These are phyloP conservation scores for Paramecium sonneborni DNA, from an alignment of 73 alveolate genomes.

Conservation along the genomic window DNA sequence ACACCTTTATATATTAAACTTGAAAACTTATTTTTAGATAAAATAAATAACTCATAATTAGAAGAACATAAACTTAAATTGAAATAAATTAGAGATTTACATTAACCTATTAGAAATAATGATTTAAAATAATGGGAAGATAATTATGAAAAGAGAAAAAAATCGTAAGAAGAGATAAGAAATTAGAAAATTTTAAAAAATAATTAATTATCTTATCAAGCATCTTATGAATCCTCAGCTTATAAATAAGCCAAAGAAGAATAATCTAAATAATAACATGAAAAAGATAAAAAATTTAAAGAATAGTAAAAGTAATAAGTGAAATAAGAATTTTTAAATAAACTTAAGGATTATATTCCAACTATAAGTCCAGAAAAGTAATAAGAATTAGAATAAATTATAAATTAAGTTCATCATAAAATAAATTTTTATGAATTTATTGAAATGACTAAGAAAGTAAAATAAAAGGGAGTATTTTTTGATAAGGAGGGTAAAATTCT, in stretches of 20 bases:
- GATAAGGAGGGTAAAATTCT: not conserved
- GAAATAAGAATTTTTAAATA: not conserved
- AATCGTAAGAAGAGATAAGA: slow-evolving; percentile 1
- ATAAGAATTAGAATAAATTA: not conserved
- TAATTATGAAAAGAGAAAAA: not conserved
- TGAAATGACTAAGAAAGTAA: slow-evolving; percentile 26
- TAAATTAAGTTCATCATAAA: not conserved
- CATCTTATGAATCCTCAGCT: not conserved
- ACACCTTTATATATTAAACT: not conserved
- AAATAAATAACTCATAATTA: not conserved
- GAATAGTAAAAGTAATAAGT: not conserved
- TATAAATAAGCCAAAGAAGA: not conserved
- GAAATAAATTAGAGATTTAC: not conserved
- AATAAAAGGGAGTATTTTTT: slow-evolving; percentile 42
- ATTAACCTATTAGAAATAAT: slow-evolving; percentile 13
- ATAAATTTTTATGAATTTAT: slow-evolving; percentile 1
- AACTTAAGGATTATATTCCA: slow-evolving; percentile 2
- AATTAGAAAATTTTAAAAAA: not conserved
- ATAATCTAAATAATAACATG: not conserved
- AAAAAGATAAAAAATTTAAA: not conserved
- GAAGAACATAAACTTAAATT: not conserved
- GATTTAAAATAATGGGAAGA: slow-evolving; percentile 36
- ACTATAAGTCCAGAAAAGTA: not conserved
- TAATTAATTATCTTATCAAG: not conserved
- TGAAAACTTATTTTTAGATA: not conserved